Evolutionary conservation across 2,329 filamentous ascomycete genomes (phyloP).

Genomic region (Colletotrichum tropicicola): DNA sequence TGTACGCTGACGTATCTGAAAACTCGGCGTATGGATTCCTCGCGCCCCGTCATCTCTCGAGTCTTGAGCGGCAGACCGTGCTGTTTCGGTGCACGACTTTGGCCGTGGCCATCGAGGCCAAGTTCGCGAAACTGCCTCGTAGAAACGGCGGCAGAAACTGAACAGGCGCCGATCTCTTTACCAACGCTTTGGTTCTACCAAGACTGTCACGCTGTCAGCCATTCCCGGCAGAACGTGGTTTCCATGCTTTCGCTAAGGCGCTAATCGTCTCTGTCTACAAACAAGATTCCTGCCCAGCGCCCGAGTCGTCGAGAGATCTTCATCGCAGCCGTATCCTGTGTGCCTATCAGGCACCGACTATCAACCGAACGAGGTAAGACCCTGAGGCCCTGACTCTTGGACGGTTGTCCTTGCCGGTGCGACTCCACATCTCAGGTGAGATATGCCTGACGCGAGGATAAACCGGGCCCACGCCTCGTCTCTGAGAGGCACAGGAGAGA

Average conservation of each 20-base stretch:
- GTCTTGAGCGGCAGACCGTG: neutral
- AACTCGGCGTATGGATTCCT: too few relatives aligned
- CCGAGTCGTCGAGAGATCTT: conserved; percentile 12
- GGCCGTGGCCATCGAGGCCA: neutral
- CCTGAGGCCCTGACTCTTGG: conserved; percentile 18
- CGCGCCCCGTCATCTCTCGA: neutral
- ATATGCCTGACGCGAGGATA: conserved; percentile 14
- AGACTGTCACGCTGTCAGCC: neutral
- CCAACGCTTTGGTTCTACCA: neutral
- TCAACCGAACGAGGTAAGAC: conserved; percentile 19
- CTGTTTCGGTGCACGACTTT: neutral
- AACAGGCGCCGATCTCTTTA: neutral
- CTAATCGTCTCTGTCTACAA: neutral
- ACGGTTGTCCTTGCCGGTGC: neutral
- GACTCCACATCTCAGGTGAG: conserved; percentile 11
- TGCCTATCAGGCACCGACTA: neutral
- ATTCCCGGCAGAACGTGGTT: conserved; percentile 14
- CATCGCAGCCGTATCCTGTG: neutral
- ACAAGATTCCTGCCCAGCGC: neutral
- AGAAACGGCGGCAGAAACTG: too few relatives aligned
- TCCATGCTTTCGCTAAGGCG: neutral
- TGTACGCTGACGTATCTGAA: conserved; percentile 22
- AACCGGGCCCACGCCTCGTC: neutral
- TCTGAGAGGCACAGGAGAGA: neutral
- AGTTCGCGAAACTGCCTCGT: neutral